Evolutionary conservation across 352 stramenopile genomes (phyloP).

Genomic region (Saprolegnia parasitica): DNA sequence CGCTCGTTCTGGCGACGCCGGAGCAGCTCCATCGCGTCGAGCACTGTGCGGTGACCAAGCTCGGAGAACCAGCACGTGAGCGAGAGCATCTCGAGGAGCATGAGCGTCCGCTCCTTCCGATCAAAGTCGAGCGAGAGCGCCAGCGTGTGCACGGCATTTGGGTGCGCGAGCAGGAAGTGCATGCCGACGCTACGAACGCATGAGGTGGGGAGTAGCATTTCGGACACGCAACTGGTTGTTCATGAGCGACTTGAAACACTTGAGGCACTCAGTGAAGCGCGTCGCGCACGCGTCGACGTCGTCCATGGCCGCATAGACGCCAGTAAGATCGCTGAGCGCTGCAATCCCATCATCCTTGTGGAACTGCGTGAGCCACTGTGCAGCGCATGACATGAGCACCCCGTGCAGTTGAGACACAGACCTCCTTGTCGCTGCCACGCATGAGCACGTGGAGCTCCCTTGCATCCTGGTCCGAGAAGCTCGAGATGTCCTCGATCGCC

Average conservation of each 20-base stretch:
- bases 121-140: conserved; percentile 22
- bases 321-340: not conserved
- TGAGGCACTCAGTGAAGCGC: not conserved
- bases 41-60: not conserved
- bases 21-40: conserved; percentile 20
- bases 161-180: conserved; percentile 16
- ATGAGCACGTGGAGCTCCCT: conserved; percentile 25
- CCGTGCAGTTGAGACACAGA: no score
- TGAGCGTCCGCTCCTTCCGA: conserved; percentile 2
- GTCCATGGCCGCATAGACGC: not conserved
- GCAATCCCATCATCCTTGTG: conserved; percentile 17
- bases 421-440: conserved; percentile 21
- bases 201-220: not conserved
- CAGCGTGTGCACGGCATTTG: conserved; percentile 4
- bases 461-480: conserved; percentile 12
- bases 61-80: conserved; percentile 28
- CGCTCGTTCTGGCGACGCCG: conserved; percentile 9
- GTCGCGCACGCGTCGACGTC: conserved; percentile 7
- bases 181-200: conserved; percentile 20
- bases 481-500: not conserved
- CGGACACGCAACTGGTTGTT: conserved; percentile 30
- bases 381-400: no score
- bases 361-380: conserved; percentile 19
- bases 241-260: conserved; percentile 25
- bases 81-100: conserved; percentile 26